A percentile compares a stretch with the other conserved stretches of the same genome.
These are phyloP conservation scores for Thermomyces lanuginosus DNA, from an alignment of 2,329 filamentous ascomycete species.

Conservation along the genomic window DNA sequence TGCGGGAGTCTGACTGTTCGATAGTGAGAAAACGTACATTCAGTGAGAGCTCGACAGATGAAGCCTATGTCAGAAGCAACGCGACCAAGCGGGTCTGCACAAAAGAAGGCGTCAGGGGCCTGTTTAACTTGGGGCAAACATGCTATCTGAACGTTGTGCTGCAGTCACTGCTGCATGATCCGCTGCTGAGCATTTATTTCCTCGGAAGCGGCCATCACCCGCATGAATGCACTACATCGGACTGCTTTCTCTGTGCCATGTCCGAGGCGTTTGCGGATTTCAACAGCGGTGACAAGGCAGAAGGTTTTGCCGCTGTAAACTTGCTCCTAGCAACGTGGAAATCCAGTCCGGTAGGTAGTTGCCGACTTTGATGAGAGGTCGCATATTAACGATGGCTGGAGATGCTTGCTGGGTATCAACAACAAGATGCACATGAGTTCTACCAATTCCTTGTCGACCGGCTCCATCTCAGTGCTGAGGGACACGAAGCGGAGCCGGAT, in stretches of 20 bases:
- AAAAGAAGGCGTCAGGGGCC: slow-evolving; percentile 71
- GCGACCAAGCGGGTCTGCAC: slow-evolving; percentile 67
- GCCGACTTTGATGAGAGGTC: background rate
- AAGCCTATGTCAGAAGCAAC: slow-evolving; percentile 60
- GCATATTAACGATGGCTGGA: slow-evolving; percentile 15
- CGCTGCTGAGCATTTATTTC: slow-evolving; percentile 79
- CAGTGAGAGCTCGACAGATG: slow-evolving; percentile 30
- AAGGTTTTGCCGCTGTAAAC: slow-evolving; percentile 78
- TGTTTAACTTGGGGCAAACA: slow-evolving; percentile 96
- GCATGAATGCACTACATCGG: slow-evolving; percentile 47
- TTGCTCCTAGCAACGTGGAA: slow-evolving; percentile 85
- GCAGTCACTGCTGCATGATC: slow-evolving; percentile 86
- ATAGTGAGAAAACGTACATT: slow-evolving; percentile 6
- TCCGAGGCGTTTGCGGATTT: slow-evolving; percentile 49
- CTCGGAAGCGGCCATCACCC: slow-evolving; percentile 76
- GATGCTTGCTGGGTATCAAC: slow-evolving; percentile 73
- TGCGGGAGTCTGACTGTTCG: no score
- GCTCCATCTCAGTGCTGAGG: slow-evolving; percentile 62
- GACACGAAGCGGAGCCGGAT: slow-evolving; percentile 43
- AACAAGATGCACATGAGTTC: slow-evolving; percentile 95
- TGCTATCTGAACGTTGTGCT: slow-evolving; percentile 97
- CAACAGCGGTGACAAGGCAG: slow-evolving; percentile 48
- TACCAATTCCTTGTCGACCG: slow-evolving; percentile 91
- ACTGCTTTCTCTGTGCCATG: slow-evolving; percentile 45
- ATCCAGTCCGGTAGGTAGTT: slow-evolving; percentile 48